phyloP scores from a whole-genome alignment of 2,329 filamentous ascomycete genomes.

The Stagonosporopsis tanaceti region DNA sequence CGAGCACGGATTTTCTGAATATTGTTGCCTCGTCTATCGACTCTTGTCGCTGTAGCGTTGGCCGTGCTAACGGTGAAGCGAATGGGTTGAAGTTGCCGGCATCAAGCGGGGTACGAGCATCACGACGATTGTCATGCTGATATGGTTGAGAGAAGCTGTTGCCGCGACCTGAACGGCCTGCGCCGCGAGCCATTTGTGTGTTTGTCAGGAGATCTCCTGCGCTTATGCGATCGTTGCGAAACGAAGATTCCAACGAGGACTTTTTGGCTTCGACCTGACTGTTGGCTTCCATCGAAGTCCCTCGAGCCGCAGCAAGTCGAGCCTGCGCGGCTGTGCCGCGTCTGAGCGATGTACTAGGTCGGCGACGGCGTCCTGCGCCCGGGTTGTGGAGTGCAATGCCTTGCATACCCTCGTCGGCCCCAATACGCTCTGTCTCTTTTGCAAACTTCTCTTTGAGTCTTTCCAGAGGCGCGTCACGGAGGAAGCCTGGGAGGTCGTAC shows the following conservation, averaged over 20 bases:
- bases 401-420: constrained; percentile 82
- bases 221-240: constrained; percentile 45
- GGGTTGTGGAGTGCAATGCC: constrained; percentile 95
- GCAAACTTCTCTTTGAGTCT: constrained; percentile 93
- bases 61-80: constrained; percentile 38
- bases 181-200: constrained; percentile 72
- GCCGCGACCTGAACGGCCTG: constrained; percentile 56
- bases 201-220: constrained; percentile 81
- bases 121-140: constrained; percentile 51
- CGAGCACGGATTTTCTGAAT: constrained; percentile 88
- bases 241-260: constrained; percentile 34
- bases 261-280: constrained; percentile 33
- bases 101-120: constrained; percentile 55
- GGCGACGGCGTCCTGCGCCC: constrained; percentile 68
- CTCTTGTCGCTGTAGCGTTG: constrained; percentile 73
- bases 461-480: constrained; percentile 82
- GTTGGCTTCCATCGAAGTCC: constrained; percentile 36
- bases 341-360: constrained; percentile 73
- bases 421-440: constrained; percentile 81
- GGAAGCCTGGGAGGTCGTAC: constrained; percentile 88
- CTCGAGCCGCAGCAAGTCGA: constrained; percentile 60
- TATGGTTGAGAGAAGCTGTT: constrained; percentile 60
- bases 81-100: constrained; percentile 54
- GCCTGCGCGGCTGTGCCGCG: constrained; percentile 82
- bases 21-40: constrained; percentile 86